A percentile compares a stretch with the other conserved stretches of the same genome.
Evolutionary conservation across 495 filamentous ascomycete species (phyloP).

Genomic region (Hypoxylon intermedium): DNA sequence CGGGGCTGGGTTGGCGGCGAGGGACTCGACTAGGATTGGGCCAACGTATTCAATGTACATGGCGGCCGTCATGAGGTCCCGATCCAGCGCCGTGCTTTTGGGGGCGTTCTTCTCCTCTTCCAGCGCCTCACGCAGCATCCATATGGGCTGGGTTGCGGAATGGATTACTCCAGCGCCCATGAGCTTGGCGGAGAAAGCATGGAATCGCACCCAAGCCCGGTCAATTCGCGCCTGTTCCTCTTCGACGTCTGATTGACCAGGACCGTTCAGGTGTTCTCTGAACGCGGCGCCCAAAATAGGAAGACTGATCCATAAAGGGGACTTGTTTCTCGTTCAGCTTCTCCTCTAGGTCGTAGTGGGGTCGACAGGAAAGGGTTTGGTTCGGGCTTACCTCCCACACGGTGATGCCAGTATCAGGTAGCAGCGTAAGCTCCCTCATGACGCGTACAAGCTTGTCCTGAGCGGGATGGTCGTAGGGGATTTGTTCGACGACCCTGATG

Average conservation of each 20-base stretch:
- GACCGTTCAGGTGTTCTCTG: conserved; percentile 28
- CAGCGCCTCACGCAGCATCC: conserved; percentile 37
- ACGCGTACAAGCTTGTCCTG: conserved; percentile 35
- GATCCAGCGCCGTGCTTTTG: conserved; percentile 3
- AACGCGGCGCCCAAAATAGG: conserved; percentile 29
- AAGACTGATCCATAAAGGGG: conserved; percentile 31
- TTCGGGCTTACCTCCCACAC: conserved; percentile 33
- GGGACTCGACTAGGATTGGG: conserved; percentile 23
- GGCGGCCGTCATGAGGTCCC: conserved; percentile 24
- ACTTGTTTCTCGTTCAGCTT: conserved; percentile 7
- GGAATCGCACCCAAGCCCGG: conserved; percentile 25
- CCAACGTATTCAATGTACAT: conserved; percentile 41
- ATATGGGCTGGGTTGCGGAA: conserved; percentile 21
- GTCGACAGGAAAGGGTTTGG: neutral
- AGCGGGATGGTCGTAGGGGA: conserved; percentile 26
- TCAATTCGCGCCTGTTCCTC: conserved; percentile 9
- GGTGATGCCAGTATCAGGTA: conserved; percentile 27
- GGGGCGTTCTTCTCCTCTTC: conserved; percentile 14
- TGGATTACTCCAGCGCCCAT: conserved; percentile 27
- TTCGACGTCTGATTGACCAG: neutral
- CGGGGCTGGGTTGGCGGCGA: conserved; percentile 24
- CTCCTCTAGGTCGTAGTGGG: neutral
- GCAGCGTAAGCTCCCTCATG: conserved; percentile 30
- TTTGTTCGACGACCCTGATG: conserved; percentile 33
- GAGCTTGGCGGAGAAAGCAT: conserved; percentile 36